These are phyloP conservation scores for Ophiorrhiza pumila DNA, from an alignment of 257 asterid species.

Conservation along the genomic window DNA sequence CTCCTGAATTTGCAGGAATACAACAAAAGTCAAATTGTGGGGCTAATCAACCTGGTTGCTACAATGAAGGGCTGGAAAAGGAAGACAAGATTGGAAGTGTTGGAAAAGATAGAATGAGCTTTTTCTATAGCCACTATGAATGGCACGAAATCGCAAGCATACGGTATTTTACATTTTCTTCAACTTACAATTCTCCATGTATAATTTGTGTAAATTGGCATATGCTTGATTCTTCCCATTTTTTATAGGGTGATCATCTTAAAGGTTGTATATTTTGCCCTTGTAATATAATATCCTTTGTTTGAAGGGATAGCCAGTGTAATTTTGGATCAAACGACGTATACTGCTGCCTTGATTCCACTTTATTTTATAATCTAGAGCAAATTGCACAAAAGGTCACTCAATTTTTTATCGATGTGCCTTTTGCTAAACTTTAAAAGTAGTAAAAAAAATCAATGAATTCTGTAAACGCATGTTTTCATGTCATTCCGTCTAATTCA, in stretches of 20 bases:
- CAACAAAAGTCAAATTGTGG: slow-evolving; percentile 71
- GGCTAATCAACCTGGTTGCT: slow-evolving; percentile 85
- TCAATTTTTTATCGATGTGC: too few species aligned
- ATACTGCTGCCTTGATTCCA: not conserved
- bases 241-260: slow-evolving; percentile 4
- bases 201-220: slow-evolving; percentile 33
- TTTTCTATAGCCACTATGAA: not conserved
- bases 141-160: slow-evolving; percentile 4
- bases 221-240: slow-evolving; percentile 6
- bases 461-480: too few species aligned
- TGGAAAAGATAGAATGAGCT: slow-evolving; percentile 74
- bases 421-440: too few species aligned
- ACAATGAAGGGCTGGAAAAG: slow-evolving; percentile 96
- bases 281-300: slow-evolving; percentile 20
- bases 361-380: not conserved
- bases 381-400: too few species aligned
- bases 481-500: too few species aligned
- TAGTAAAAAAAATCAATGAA: too few species aligned
- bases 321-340: not conserved
- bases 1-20: slow-evolving; percentile 59
- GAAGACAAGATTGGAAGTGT: slow-evolving; percentile 80
- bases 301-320: slow-evolving; percentile 8
- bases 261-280: slow-evolving; percentile 25
- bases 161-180: not conserved
- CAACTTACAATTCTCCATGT: slow-evolving; percentile 13